phyloP scores from a whole-genome alignment of 2,329 filamentous ascomycete genomes.

The Lasiodiplodia hormozganensis region DNA sequence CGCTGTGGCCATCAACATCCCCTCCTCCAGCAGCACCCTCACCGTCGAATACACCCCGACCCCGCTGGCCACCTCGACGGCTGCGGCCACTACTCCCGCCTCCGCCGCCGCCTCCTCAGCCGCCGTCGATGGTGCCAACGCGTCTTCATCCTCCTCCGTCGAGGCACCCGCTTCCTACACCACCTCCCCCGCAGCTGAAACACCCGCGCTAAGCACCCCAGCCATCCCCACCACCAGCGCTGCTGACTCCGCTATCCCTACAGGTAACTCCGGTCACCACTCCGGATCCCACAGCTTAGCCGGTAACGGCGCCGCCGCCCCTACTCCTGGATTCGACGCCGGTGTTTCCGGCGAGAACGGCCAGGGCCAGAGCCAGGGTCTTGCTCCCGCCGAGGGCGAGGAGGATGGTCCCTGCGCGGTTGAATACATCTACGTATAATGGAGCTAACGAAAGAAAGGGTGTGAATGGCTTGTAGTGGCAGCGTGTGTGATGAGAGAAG shows the following conservation, averaged over 20 bases:
- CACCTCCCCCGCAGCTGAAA: background rate
- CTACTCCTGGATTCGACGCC: background rate
- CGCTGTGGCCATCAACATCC: slow-evolving; percentile 12
- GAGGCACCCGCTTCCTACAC: background rate
- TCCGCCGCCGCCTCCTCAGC: background rate
- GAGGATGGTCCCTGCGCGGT: slow-evolving; percentile 12
- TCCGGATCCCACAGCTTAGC: background rate
- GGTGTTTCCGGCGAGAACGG: slow-evolving; percentile 2
- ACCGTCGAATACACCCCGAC: background rate
- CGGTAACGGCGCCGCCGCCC: background rate
- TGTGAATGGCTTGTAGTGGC: background rate
- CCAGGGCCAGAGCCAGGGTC: slow-evolving; percentile 6
- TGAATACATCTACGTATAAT: slow-evolving; percentile 8
- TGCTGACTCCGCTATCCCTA: slow-evolving; percentile 19
- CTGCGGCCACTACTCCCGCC: background rate
- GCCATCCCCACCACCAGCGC: slow-evolving; percentile 13
- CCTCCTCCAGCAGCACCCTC: slow-evolving; percentile 13
- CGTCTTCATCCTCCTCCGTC: background rate
- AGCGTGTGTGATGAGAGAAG: background rate
- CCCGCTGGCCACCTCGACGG: slow-evolving; percentile 2
- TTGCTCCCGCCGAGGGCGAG: slow-evolving; percentile 5
- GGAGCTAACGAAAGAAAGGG: background rate
- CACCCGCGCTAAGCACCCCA: slow-evolving; percentile 14
- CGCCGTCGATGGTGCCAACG: background rate
- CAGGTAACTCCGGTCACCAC: background rate